phyloP scores from a whole-genome alignment of 441 rosid species.

The Pelargonium fulgidum region DNA sequence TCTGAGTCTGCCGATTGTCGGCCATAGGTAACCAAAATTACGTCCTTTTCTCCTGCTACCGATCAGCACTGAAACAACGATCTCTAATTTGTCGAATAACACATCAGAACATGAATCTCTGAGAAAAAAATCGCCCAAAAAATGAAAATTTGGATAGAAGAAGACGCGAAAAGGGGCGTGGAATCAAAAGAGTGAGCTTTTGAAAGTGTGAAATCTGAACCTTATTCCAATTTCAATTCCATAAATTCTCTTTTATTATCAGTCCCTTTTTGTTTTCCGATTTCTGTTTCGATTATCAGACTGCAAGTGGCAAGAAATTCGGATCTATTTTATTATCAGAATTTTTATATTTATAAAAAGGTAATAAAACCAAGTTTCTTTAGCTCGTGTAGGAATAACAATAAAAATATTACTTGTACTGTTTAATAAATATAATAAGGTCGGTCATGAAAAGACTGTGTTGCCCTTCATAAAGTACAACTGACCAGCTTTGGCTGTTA shows the following conservation, averaged over 20 bases:
- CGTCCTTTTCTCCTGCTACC: background rate
- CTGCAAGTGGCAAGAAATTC: background rate
- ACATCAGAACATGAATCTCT: too few species aligned
- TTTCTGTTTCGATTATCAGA: conserved; percentile 2
- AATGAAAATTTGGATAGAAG: background rate
- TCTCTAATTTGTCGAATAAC: background rate
- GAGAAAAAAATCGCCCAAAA: background rate
- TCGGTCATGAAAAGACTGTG: background rate
- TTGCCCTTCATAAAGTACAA: background rate
- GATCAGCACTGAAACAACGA: background rate
- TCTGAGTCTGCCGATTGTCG: conserved; percentile 46
- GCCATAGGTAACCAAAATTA: conserved; percentile 43
- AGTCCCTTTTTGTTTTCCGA: conserved; percentile 2
- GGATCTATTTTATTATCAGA: background rate
- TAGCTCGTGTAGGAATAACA: conserved; percentile 3
- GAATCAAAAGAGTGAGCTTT: conserved; percentile 8
- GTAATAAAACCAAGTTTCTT: conserved; percentile 1
- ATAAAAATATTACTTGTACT: background rate
- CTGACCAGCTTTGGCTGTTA: background rate
- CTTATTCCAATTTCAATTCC: conserved; percentile 26
- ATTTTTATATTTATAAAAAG: background rate
- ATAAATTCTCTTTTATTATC: background rate
- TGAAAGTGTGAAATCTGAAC: conserved; percentile 22
- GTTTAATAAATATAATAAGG: background rate
- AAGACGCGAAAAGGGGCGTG: background rate